Percentiles rank a stretch among this genome's conserved stretches.
Conservation (phyloP, 2,329 filamentous ascomycete species). For the Leptographium radiaticola region DNA sequence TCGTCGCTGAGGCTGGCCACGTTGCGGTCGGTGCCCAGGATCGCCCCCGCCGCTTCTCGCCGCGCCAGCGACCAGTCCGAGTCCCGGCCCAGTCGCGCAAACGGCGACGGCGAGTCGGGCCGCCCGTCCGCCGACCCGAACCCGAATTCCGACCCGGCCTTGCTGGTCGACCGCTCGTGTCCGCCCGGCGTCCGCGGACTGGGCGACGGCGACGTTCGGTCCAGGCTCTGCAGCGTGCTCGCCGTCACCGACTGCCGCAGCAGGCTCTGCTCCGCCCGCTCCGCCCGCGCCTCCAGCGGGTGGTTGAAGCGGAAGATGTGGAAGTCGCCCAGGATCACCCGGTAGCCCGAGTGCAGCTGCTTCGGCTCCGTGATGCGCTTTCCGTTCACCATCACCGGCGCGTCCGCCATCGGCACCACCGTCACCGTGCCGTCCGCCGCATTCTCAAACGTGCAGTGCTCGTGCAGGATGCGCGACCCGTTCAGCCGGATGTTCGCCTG, state of each 20-base stretch:
- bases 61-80: constrained; percentile 92
- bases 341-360: constrained; percentile 78
- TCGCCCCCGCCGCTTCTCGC: constrained; percentile 81
- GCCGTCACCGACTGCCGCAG: constrained; percentile 69
- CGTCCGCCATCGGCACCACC: constrained; percentile 76
- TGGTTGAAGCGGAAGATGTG: constrained; percentile 99
- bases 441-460: constrained; percentile 93
- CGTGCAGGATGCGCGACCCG: constrained; percentile 79
- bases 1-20: constrained; percentile 85
- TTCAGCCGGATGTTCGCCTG: constrained; percentile 86
- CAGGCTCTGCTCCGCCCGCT: constrained; percentile 73
- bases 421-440: constrained; percentile 78
- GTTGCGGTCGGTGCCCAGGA: constrained; percentile 82
- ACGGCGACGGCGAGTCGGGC: constrained; percentile 66
- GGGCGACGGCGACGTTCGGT: constrained; percentile 41
- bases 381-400: constrained; percentile 96
- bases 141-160: constrained; percentile 57
- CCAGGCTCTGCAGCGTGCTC: constrained; percentile 47
- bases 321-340: constrained; percentile 93
- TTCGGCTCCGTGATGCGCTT: constrained; percentile 76
- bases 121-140: constrained; percentile 57
- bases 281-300: constrained; percentile 85
- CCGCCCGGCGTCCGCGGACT: constrained; percentile 41
- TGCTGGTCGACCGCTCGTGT: constrained; percentile 73
- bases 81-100: constrained; percentile 54